Evolutionary conservation across 805 yeast species (phyloP).

Genomic region (Kuraishia borneana): DNA sequence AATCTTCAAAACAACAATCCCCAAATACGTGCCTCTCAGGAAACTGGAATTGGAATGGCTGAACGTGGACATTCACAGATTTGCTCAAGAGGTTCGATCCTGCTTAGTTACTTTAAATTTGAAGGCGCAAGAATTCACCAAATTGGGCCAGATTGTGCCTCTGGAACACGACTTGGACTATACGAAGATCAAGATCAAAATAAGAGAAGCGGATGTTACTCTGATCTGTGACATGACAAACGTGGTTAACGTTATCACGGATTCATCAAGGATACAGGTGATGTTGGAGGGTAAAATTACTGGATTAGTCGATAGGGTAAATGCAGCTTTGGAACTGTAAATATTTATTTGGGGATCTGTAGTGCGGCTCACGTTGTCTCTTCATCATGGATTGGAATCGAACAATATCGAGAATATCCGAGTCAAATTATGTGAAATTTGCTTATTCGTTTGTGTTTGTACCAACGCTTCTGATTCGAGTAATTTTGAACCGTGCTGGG

Average conservation of each 20-base stretch:
- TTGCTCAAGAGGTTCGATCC: constrained; percentile 13
- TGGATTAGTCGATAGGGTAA: constrained; percentile 8
- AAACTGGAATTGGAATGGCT: constrained; percentile 13
- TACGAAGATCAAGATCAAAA: constrained; percentile 13
- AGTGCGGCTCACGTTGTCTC: too few species aligned
- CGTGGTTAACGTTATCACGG: constrained; percentile 3
- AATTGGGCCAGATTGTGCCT: constrained; percentile 6
- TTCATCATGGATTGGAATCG: too few species aligned
- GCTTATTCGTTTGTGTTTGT: too few species aligned
- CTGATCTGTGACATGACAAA: constrained; percentile 9
- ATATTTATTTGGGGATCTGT: too few species aligned
- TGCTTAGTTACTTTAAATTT: constrained; percentile 13
- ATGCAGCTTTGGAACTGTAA: constrained; percentile 2
- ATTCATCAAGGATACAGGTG: constrained; percentile 8
- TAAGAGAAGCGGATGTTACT: constrained; percentile 10
- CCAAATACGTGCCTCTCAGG: constrained; percentile 17
- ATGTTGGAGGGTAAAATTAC: constrained; percentile 8
- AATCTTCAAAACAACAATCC: constrained; percentile 22
- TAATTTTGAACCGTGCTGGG: too few species aligned
- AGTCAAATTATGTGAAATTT: too few species aligned
- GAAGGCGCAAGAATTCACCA: constrained; percentile 8
- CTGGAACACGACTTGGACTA: constrained; percentile 16
- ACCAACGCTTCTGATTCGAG: too few species aligned
- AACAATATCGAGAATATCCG: too few species aligned
- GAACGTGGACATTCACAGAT: constrained; percentile 12